Evolutionary conservation across 2,329 filamentous ascomycete species (phyloP), one percentile per base, ranked within the genome.

Genomic region (Dactylellina parvicollis): DNA sequence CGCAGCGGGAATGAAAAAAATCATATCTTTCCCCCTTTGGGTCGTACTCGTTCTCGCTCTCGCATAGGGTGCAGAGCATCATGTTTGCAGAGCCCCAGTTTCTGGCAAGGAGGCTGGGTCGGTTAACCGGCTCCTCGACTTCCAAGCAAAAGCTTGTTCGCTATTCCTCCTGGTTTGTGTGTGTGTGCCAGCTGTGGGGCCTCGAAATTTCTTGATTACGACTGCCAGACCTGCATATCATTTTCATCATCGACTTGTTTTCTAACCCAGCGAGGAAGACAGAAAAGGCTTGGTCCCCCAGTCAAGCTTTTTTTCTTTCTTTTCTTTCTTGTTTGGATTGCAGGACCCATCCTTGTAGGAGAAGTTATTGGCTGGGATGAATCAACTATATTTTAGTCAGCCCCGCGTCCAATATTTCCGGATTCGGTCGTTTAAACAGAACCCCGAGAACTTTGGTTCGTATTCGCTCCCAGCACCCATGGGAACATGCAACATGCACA

Each of bases 361-460:
- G 28, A 47, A 9, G 34, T 36, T 16, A 47, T 12, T 46, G 52
- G 20, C 22, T 24, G 24, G 18, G 22, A 18, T 12, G n/a, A n/a
- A 22, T 24, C 10, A 14, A 24, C 28, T 28, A 18, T 30, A 16
- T 34, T 46, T 64, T 55, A 54, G 60, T 46, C 34, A 60, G 49
- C 60, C 34, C 24, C 16, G n/a, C 4, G 26, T 50, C n/a, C 30
- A 4, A 9, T 47, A 49, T 57, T 62, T 56, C 66, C 66, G 42
- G 42, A 71, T 71, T 64, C 40, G 66, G 56, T 71, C 66, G 66
- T 71, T n/a, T 62, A 46, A 30, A 47, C n/a, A 4, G 36, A 22
- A n/a, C 22, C 10, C 9, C 24, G 49, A 34, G 30, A 28, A 14
- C 38, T 52, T 62, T 49, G 1, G 20, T 47, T 62, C 57, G 44